Conservation (phyloP, 441 rosid genomes). For the Pelargonium australe region DNA sequence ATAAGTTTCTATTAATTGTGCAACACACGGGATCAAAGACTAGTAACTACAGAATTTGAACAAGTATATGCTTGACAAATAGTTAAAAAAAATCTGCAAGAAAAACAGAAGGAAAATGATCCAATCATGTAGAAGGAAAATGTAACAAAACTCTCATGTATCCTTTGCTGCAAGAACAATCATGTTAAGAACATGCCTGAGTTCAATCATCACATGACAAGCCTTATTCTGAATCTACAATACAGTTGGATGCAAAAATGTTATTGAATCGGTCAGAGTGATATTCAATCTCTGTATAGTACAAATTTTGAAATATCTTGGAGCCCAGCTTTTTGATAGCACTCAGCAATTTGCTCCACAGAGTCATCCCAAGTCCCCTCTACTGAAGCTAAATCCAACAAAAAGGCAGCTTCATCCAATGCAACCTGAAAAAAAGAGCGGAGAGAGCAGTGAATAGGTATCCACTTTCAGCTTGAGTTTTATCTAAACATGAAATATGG, state of each 20-base stretch:
- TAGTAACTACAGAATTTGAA: no score
- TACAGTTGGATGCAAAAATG: not conserved
- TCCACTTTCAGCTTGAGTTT: no score
- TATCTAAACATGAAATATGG: no score
- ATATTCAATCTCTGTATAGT: conserved; percentile 41
- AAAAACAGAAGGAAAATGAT: no score
- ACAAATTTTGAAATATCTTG: conserved; percentile 50
- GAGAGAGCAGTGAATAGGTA: not conserved
- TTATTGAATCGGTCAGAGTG: not conserved
- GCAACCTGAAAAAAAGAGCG: conserved; percentile 36
- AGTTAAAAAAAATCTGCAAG: no score
- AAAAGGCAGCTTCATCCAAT: conserved; percentile 76
- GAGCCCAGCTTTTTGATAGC: conserved; percentile 61
- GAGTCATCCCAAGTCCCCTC: conserved; percentile 64
- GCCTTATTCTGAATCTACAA: not conserved
- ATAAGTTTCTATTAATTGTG: no score
- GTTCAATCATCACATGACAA: not conserved
- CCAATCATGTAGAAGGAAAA: no score
- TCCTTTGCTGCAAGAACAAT: no score
- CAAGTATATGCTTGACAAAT: no score
- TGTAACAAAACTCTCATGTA: no score
- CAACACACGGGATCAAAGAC: no score
- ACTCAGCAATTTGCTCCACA: conserved; percentile 45
- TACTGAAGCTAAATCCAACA: conserved; percentile 75
- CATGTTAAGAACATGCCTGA: not conserved